Evolutionary conservation across 495 filamentous ascomycete species (phyloP), one percentile per base, ranked within the genome.

Genomic region (Paragyromitra xinjiangensis): DNA sequence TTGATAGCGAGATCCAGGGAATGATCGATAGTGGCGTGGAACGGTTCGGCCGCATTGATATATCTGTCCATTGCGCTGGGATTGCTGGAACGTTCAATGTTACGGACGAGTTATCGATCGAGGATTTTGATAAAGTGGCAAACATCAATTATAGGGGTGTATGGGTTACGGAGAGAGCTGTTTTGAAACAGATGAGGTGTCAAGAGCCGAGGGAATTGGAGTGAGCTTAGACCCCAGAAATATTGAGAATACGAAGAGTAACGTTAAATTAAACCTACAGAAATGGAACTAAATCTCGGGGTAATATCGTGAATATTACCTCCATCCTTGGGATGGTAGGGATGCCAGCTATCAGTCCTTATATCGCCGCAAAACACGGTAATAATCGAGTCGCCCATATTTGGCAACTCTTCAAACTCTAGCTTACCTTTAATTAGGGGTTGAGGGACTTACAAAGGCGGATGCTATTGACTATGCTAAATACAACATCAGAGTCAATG

Each of bases 1-100:
- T 66, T 34, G 70, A 78, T 56, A 77, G 55, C 3, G 80, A 77
- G 0, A 83, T 86, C 6, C 64, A 84, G 39, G 3, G 14, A 0
- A 82, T 84, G 69, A 73, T 85, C 6, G 65, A 81, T 22, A 59
- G 26, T 3, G 81, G 80, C 48, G 73, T 83, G 4, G 53, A 80
- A 48, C 68, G 75, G 16, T 84, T 85, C 73, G 83, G 83, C 3
- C 71, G 83, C 6, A 82, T 86, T 24, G 85, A 86, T 55, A 84
- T 85, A 58, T 79, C 78, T 42, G 78, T 85, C 2, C 73, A 83
- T 55, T 78, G 80, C 68, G 84, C 84, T 40, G 84, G 84, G 59
- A 70, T 70, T 45, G 53, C 67, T 39, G 67, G 67, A 16, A 42
- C 39, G 6, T 24, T 40, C 40, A 22, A 26, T 6, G 22, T 24